phyloP scores from a whole-genome alignment of 768 basidiomycete genomes.

The Symmetrospora coprosmae region DNA sequence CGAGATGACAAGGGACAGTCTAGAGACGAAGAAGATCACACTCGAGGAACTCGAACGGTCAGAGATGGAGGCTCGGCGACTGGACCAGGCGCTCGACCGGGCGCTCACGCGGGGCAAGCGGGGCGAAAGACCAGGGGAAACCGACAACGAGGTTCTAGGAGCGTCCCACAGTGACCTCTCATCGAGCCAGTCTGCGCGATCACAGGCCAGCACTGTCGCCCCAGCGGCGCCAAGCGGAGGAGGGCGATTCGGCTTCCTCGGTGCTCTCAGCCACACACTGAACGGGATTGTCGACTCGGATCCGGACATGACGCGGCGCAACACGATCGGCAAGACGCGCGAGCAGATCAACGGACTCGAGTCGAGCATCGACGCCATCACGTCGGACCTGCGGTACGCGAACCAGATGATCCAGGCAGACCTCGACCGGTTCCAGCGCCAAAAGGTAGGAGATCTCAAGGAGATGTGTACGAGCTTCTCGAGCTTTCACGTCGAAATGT shows the following conservation, averaged over 20 bases:
- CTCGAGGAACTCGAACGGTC: conserved; percentile 83
- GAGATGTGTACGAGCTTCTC: conserved; percentile 89
- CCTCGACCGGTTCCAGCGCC: conserved; percentile 91
- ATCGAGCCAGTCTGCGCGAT: no score
- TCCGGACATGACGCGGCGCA: conserved; percentile 86
- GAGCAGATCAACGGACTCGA: conserved; percentile 82
- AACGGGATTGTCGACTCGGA: conserved; percentile 99
- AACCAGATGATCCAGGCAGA: conserved; percentile 94
- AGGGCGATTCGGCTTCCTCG: conserved; percentile 59
- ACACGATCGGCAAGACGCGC: conserved; percentile 80
- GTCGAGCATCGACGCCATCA: conserved; percentile 79
- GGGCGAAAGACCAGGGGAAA: conserved; percentile 24
- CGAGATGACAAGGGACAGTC: conserved; percentile 82
- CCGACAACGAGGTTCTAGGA: conserved; percentile 25
- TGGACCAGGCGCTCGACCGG: conserved; percentile 70
- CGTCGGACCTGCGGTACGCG: conserved; percentile 89
- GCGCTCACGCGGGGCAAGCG: conserved; percentile 24
- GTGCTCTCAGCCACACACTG: conserved; percentile 80
- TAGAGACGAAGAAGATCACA: conserved; percentile 68
- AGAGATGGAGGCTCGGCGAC: conserved; percentile 71
- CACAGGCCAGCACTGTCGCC: no score
- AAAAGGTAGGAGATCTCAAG: conserved; percentile 89
- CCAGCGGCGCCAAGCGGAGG: conserved; percentile 19
- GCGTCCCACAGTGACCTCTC: conserved; percentile 20
- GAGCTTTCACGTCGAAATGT: conserved; percentile 85